Conservation (phyloP, 306 rosid genomes). For the Begonia fuchsioides region DNA sequence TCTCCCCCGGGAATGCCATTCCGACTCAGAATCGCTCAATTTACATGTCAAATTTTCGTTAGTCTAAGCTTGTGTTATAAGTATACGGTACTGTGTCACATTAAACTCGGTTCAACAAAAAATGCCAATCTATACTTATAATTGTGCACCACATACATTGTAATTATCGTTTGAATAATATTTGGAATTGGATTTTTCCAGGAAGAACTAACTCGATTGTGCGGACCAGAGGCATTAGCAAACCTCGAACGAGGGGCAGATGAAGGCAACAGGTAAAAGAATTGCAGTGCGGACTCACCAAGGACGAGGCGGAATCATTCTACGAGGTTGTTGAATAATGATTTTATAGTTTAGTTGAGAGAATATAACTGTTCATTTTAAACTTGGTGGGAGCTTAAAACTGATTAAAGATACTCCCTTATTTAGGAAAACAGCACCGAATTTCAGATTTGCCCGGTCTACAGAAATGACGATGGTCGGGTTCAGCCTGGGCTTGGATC, state of each 20-base stretch:
- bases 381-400: not conserved
- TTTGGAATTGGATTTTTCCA: conserved; percentile 11
- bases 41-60: too few relatives aligned
- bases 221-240: conserved; percentile 73
- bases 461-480: too few relatives aligned
- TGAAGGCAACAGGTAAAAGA: conserved; percentile 23
- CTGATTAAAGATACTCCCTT: not conserved
- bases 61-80: too few relatives aligned
- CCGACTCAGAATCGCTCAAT: too few relatives aligned
- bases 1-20: not conserved
- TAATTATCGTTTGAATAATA: not conserved
- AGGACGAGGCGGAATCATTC: not conserved
- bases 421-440: not conserved
- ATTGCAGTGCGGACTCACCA: not conserved
- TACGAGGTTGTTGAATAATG: not conserved
- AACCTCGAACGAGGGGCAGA: conserved; percentile 31
- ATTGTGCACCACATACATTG: too few relatives aligned
- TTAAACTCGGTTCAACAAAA: too few relatives aligned
- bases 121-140: too few relatives aligned
- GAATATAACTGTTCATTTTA: not conserved
- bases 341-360: not conserved
- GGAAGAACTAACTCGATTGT: conserved; percentile 75
- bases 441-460: not conserved
- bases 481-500: too few relatives aligned
- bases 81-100: too few relatives aligned